Conservation (phyloP, 306 rosid genomes). For the Lotus japonicus region DNA sequence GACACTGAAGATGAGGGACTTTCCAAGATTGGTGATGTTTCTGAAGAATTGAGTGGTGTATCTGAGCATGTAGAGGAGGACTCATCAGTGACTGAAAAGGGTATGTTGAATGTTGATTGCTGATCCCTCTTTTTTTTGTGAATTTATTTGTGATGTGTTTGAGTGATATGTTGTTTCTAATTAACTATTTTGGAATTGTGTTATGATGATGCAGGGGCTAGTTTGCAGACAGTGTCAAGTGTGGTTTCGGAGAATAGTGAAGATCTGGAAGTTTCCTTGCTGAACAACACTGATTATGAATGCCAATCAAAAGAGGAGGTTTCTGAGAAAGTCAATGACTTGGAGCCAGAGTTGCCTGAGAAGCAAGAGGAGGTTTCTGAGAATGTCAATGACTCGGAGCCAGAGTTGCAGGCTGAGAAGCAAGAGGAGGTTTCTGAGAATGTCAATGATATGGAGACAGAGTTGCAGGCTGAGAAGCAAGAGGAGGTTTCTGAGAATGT, state of each 20-base stretch:
- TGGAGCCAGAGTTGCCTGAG: neutral
- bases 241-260: conserved; percentile 16
- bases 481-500: no score
- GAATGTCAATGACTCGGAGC: no score
- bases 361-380: no score
- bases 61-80: conserved; percentile 11
- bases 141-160: neutral
- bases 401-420: no score
- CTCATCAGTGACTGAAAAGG: conserved; percentile 23
- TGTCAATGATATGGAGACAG: no score
- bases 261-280: conserved; percentile 30
- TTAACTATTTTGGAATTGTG: neutral
- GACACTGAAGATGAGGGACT: conserved; percentile 28
- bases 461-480: no score
- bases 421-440: no score
- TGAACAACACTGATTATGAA: neutral
- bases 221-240: conserved; percentile 12
- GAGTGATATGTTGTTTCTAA: neutral
- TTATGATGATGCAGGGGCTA: conserved; percentile 31
- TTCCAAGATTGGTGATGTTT: conserved; percentile 27
- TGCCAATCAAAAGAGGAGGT: neutral
- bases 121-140: neutral
- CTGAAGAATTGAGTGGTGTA: conserved; percentile 27
- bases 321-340: neutral
- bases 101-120: conserved; percentile 15